Base-by-base conservation (phyloP, 108 stramenopile genomes). In the Skeletonema menzelii region DNA sequence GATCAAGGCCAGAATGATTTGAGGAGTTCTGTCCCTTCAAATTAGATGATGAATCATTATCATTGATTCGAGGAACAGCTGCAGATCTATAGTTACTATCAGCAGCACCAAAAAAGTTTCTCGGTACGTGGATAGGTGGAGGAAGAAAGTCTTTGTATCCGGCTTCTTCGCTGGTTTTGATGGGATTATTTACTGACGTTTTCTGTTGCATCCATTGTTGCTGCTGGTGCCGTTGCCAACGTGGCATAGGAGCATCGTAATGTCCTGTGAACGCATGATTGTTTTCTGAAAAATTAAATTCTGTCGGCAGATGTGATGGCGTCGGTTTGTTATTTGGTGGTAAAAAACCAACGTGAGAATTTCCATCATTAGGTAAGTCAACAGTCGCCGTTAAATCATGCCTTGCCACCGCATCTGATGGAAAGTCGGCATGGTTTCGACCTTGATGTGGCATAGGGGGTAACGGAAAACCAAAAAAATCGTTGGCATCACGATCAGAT, bases 61-160 rank as follows among this genome's bases (percentile, higher is more conserved):
- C 20, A 20, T 22, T 53, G 4, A 20, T 22, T 20, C 4, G 6
- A 53, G 22, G 22, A 53, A 7, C 10, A 22, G 0, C 19, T 10
- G 49, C 22, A 53, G 49, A 53, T 22, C 6, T 10, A 22, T 22
- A 8, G 2, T 24, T 53, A 10, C 24, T 24, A 2, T 0, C n/a
- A 53, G 20, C 49, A 53, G 49, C 22, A 8, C 4, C 4, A 53
- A n/a, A n/a, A n/a, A n/a, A n/a, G n/a, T 53, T 24, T 53, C 24
- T 53, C 49, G 8, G 49, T 4, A 22, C 19, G 2, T 53, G 49
- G 22, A 22, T 53, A 53, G 49, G 49, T 53, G 49, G 49, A 1
- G 49, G 49, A 53, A 53, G 19, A 53, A 53, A 53, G 49, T 53
- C 49, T 53, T 53, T 53, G 5, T 53, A 53, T 22, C 49, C 49